Base-by-base conservation (phyloP, 345 rosid genomes). In the Camelina sativa region DNA sequence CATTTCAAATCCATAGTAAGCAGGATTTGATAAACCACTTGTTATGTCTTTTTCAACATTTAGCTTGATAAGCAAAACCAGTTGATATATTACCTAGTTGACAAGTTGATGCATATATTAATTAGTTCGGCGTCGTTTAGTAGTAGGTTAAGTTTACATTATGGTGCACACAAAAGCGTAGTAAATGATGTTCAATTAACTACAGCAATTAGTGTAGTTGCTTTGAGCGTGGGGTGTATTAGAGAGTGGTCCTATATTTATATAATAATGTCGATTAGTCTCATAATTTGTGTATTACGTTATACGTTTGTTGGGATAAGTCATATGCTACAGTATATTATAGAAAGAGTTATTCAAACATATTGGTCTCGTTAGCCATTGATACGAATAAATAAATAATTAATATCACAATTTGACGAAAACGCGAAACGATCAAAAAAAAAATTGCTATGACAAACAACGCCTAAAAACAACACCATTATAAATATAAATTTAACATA, bases 121-220 rank as follows among this genome's bases (percentile, higher is more conserved):
- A 76, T 54, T 62, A 69, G 65, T 57, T 76, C 60, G 80, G 41
- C 75, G 60, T 62, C 71, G 75, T 62, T 46, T 63, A 71, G 71
- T 76, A 69, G 75, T 69, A 76, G 75, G 75, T 44, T 44, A 46
- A 48, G 44, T 63, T 69, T n/a, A 59, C 64, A 76, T 76, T 19
- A 35, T 62, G 69, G 56, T 76, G 70, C 40, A 69, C 48, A 22
- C 35, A 67, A 51, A 35, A 43, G 62, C 16, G 59, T 43, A 69
- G 50, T 76, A 57, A 76, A 54, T 62, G 44, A 9, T 63, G 35
- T 17, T 17, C 46, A 69, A 62, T 64, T 64, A 43, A 69, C 5
- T 53, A 69, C 50, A 54, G 22, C 75, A 62, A 69, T 69, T 76
- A 76, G 74, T 62, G 74, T 55, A 46, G 75, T 44, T 69, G 71